These are phyloP conservation scores for Cladophialophora yegresii DNA, from an alignment of 2,329 filamentous ascomycete species.

Conservation along the genomic window DNA sequence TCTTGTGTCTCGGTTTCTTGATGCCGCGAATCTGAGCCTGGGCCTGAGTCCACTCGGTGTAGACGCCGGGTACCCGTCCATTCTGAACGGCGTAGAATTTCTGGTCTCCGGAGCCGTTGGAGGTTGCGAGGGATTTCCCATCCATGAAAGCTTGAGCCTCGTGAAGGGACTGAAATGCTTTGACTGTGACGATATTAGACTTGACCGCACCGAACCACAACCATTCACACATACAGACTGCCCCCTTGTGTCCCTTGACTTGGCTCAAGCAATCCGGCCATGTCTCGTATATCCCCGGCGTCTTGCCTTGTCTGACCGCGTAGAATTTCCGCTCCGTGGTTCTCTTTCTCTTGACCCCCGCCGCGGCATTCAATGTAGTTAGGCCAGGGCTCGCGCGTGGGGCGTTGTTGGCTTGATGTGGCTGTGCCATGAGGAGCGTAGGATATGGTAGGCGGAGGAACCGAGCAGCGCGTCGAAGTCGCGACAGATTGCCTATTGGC, in stretches of 20 bases:
- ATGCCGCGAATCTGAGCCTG: constrained; percentile 72
- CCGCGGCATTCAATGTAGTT: constrained; percentile 22
- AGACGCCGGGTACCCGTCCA: constrained; percentile 62
- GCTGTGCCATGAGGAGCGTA: constrained; percentile 30
- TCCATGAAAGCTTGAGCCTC: constrained; percentile 79
- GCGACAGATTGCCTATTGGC: constrained; percentile 31
- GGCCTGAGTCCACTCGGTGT: constrained; percentile 68
- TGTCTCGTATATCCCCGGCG: constrained; percentile 64
- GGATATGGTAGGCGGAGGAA: constrained; percentile 13
- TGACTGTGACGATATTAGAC: constrained; percentile 57
- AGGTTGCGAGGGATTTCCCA: constrained; percentile 55
- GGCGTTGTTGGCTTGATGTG: constrained; percentile 20
- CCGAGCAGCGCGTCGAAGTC: constrained; percentile 17
- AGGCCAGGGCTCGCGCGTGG: constrained; percentile 23
- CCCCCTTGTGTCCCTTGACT: constrained; percentile 64
- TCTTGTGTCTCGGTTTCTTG: constrained; percentile 68
- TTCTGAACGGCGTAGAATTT: constrained; percentile 62
- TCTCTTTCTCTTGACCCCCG: constrained; percentile 57
- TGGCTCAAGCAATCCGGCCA: constrained; percentile 65
- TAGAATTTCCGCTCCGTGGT: constrained; percentile 60
- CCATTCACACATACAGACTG: constrained; percentile 62
- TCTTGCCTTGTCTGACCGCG: constrained; percentile 62
- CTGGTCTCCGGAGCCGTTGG: constrained; percentile 42
- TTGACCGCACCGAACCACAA: constrained; percentile 4
- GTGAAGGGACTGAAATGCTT: constrained; percentile 70